A percentile compares a stretch with the other conserved stretches of the same genome.
phyloP scores from a whole-genome alignment of 2,329 filamentous ascomycete species.

The Penicillium sp. region DNA sequence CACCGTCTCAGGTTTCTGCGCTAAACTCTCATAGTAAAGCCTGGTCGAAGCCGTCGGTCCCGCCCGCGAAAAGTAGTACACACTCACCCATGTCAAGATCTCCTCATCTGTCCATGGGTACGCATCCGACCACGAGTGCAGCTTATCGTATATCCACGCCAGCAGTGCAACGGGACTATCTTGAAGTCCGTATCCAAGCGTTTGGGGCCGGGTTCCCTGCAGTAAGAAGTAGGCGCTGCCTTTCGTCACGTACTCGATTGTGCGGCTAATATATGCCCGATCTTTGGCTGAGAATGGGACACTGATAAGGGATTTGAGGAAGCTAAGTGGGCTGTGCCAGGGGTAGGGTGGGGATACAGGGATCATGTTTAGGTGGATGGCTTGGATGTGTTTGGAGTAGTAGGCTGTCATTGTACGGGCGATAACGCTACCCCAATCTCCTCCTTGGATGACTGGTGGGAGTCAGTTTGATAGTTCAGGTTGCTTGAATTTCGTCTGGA shows the following conservation, averaged over 20 bases:
- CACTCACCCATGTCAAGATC: conserved; percentile 69
- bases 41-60: conserved; percentile 66
- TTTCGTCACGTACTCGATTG: conserved; percentile 24
- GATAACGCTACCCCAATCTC: conserved; percentile 69
- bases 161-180: conserved; percentile 70
- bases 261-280: conserved; percentile 22
- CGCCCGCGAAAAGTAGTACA: conserved; percentile 70
- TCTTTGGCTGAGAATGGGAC: conserved; percentile 31
- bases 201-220: conserved; percentile 70
- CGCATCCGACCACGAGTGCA: conserved; percentile 71
- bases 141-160: conserved; percentile 79
- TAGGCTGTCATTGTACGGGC: conserved; percentile 60
- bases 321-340: conserved; percentile 56
- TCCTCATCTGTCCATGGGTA: conserved; percentile 77
- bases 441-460: conserved; percentile 51
- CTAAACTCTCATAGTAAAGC: conserved; percentile 70
- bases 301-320: conserved; percentile 34
- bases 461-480: background rate
- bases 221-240: conserved; percentile 54
- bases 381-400: conserved; percentile 59
- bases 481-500: background rate
- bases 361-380: conserved; percentile 64
- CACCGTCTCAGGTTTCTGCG: conserved; percentile 8
- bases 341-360: conserved; percentile 50
- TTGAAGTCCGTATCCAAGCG: conserved; percentile 66